Evolutionary conservation across 495 filamentous ascomycete species (phyloP), one percentile per base, ranked within the genome.

Genomic region (Monascus purpureus): DNA sequence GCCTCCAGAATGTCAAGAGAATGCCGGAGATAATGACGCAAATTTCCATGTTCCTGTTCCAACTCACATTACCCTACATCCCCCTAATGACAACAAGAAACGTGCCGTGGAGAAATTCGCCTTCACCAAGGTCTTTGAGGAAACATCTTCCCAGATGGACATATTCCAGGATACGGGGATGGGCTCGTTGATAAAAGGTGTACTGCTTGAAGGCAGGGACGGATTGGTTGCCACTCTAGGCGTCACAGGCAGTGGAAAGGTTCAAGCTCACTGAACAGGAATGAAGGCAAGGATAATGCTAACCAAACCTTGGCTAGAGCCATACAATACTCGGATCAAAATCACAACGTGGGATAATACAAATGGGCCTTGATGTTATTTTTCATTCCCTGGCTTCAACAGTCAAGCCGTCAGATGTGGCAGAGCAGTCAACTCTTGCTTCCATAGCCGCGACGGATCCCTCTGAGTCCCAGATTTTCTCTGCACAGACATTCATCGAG

Each of bases 221-320:
- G 87, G 86, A 12, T 49, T 96, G 43, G 51, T 97, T 26, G 90
- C 90, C 17, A 96, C 90, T 23, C 55, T 97, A 31, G 90, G 90
- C 4, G 90, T 96, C 18, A 95, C 90, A 5, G 92, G 90, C 12
- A 92, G 82, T 39, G 90, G 90, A 46, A 97, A 97, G 75, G 88
- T 93, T 42, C 20, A 67, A 28, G 4, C 13, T 3, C 13, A 13
- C n/a, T 20, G 13, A 15, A 22, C 14, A 8, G 27, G 25, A 18
- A 28, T 33, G 20, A 22, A 24, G 20, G 6, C 13, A 19, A 33
- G 26, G 31, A 28, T 13, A 12, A 35, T 14, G 32, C 45, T 51
- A 28, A 46, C 40, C 29, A 25, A 37, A 32, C 53, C 37, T 3
- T 17, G n/a, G 31, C 16, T 43, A 96, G 88, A 87, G 81, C 41